Base-by-base conservation (phyloP, 805 yeast species). In the Saturnispora kantuleensis region DNA sequence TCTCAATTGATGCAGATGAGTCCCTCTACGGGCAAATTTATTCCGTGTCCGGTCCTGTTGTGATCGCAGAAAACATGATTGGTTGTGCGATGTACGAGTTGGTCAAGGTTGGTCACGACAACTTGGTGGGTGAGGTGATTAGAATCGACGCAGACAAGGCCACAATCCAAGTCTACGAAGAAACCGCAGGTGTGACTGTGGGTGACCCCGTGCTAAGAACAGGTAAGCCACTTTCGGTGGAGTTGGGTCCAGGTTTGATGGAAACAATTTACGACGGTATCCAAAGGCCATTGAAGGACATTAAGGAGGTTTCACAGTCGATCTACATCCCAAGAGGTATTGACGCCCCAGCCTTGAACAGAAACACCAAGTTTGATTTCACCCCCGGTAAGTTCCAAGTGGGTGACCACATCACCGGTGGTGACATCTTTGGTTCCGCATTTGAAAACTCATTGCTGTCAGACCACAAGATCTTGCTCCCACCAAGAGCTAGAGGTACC, bases 11-110 rank as follows among this genome's bases (percentile, higher is more conserved):
- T 58, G 71, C 70, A 44, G 73, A 68, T 30, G 97, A 90, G 66
- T 74, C 83, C 45, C 81, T 80, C 53, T 86, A 85, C 65, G 98
- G 96, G 46, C 80, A 75, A 54, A 84, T 93, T 58, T 89, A 79
- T 70, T 87, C 97, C 30, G 97, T 93, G 41, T 89, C 97, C 16
- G 98, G 98, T 59, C 97, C 98, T 26, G 99, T 93, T 57, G 84
- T 93, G 44, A 81, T 93, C 40, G 98, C 98, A 41, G 97, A 93
- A 68, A 84, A 93, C 71, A 88, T 93, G 97, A 85, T 89, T 68
- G 99, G 99, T 52, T 87, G 97, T 78, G 97, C 97, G 58, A 93
- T 93, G 99, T 90, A 93, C 76, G 99, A 93, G 66, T 76, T 93
- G 67, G 99, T 90, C 60, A 88, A 82, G 66, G 98, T 93, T 53